phyloP scores from a whole-genome alignment of 192 early-diverging fungal genomes.

The Podila verticillata region DNA sequence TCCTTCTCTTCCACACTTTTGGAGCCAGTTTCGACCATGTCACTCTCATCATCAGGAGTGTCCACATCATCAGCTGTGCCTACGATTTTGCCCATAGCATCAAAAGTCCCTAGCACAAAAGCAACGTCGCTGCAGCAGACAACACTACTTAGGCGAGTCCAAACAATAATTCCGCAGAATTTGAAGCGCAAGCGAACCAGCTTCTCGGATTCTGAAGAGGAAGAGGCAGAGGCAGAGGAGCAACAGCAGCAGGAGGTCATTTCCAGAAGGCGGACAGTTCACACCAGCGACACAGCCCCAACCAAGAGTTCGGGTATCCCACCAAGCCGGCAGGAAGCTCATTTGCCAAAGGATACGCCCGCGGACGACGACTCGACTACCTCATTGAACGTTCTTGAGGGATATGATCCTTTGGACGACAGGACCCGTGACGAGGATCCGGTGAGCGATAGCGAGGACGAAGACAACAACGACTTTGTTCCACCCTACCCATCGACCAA shows the following conservation, averaged over 20 bases:
- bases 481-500: neutral
- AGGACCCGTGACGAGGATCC: slow-evolving; percentile 8
- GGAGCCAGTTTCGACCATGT: neutral
- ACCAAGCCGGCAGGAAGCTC: neutral
- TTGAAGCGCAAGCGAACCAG: slow-evolving; percentile 13
- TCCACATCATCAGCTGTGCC: neutral
- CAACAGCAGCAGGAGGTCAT: neutral
- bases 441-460: slow-evolving; percentile 39
- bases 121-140: neutral
- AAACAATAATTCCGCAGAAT: neutral
- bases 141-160: neutral
- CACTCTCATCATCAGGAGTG: neutral
- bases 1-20: neutral
- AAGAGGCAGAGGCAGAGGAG: neutral
- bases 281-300: too few relatives aligned
- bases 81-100: neutral
- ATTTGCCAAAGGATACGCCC: neutral
- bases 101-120: neutral
- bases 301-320: neutral
- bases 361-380: neutral
- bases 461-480: neutral
- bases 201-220: slow-evolving; percentile 17
- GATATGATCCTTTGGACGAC: slow-evolving; percentile 46
- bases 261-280: neutral
- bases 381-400: slow-evolving; percentile 27